phyloP scores from a whole-genome alignment of 2,329 filamentous ascomycete species.

The Fusarium goolgardi region DNA sequence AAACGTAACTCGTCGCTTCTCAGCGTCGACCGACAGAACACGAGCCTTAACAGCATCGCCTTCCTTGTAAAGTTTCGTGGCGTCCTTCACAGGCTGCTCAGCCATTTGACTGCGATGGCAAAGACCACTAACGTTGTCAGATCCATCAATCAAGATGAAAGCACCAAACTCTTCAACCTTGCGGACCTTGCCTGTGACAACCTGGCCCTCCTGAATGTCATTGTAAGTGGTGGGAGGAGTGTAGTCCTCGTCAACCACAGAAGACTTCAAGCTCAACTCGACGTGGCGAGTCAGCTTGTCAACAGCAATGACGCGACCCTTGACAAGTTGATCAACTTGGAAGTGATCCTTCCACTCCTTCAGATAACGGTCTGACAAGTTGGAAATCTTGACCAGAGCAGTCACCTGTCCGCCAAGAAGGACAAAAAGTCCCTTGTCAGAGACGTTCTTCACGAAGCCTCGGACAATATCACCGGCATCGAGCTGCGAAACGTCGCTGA shows the following conservation, averaged over 20 bases:
- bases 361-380: slow-evolving; percentile 89
- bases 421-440: slow-evolving; percentile 90
- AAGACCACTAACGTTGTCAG: slow-evolving; percentile 88
- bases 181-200: slow-evolving; percentile 88
- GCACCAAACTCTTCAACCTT: slow-evolving; percentile 96
- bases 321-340: slow-evolving; percentile 89
- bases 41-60: slow-evolving; percentile 95
- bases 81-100: slow-evolving; percentile 82
- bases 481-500: slow-evolving; percentile 76
- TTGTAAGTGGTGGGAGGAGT: slow-evolving; percentile 76
- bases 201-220: slow-evolving; percentile 82
- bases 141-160: slow-evolving; percentile 90
- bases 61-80: slow-evolving; percentile 88
- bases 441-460: slow-evolving; percentile 91
- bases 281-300: slow-evolving; percentile 77
- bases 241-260: slow-evolving; percentile 83
- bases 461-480: slow-evolving; percentile 82
- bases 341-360: slow-evolving; percentile 96
- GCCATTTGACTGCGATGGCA: slow-evolving; percentile 95
- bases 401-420: slow-evolving; percentile 83
- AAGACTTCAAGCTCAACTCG: slow-evolving; percentile 88
- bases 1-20: slow-evolving; percentile 85
- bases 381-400: slow-evolving; percentile 84
- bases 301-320: slow-evolving; percentile 81
- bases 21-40: slow-evolving; percentile 79